Conservation (phyloP, 768 basidiomycete species). For the Suillus paluster region DNA sequence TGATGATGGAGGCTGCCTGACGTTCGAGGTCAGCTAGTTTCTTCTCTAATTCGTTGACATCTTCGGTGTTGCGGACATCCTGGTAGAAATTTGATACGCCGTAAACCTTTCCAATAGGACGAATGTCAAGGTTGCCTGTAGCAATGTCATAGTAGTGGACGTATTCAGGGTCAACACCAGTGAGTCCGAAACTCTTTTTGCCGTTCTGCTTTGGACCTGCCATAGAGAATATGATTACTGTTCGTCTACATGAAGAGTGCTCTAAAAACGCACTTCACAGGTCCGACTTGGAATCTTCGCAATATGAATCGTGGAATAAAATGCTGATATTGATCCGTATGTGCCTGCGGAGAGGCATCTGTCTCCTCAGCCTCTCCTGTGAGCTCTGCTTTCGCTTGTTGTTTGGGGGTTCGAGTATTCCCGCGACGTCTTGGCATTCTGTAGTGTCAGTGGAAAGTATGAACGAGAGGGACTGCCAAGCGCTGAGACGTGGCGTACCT, state of each 20-base stretch:
- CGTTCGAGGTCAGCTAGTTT: slow-evolving; percentile 34
- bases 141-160: slow-evolving; percentile 15
- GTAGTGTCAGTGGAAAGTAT: too few species aligned
- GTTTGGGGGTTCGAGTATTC: too few species aligned
- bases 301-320: slow-evolving; percentile 16
- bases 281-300: slow-evolving; percentile 13
- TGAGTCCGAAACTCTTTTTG: slow-evolving; percentile 5
- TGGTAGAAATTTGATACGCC: slow-evolving; percentile 30
- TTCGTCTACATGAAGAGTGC: too few species aligned
- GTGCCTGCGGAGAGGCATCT: not conserved
- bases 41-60: slow-evolving; percentile 34
- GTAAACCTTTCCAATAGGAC: slow-evolving; percentile 14
- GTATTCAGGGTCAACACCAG: slow-evolving; percentile 10
- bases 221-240: not conserved
- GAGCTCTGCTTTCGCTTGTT: too few species aligned
- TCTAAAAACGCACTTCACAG: not conserved
- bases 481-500: too few species aligned
- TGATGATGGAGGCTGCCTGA: slow-evolving; percentile 28
- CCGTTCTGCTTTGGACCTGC: slow-evolving; percentile 15
- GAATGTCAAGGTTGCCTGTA: slow-evolving; percentile 10
- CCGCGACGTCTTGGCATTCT: too few species aligned
- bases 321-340: slow-evolving; percentile 13
- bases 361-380: not conserved
- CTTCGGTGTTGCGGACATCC: slow-evolving; percentile 21
- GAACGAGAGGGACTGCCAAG: too few species aligned